Base-by-base conservation (phyloP, 768 basidiomycete genomes). In the Lenzites betulinus region DNA sequence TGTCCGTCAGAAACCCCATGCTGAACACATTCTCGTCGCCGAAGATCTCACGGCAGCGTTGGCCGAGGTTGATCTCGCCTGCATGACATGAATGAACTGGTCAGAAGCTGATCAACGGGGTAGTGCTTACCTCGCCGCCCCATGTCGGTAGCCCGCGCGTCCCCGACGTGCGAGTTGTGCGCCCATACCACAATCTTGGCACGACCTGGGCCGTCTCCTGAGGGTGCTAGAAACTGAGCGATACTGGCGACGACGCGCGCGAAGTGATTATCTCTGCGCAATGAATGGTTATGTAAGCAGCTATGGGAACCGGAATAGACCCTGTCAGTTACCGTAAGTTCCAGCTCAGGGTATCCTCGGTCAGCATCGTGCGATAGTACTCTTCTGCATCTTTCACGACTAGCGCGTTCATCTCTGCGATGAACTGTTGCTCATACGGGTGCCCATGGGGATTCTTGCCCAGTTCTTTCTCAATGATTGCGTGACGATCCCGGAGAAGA, bases 101-200 rank as follows among this genome's bases (percentile, higher is more conserved):
- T 25, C 30, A 1, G 22, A 36, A 22, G 39, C 26, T 7, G 15
- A 23, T 4, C 30, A 22, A 28, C 16, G 30, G 41, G 20, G 11
- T 5, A 46, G 28, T n/a, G 30, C 56, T 36, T 51, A 63, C 64
- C 64, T 54, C 69, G 62, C 41, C 58, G 54, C 25, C 70, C 70
- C 69, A 73, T 73, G 46, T 70, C 66, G 0, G 70, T 73, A 15
- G 64, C 68, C 22, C 72, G 52, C 15, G 70, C 70, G 26, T 73
- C 72, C 26, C 72, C 70, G 25, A 70, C 64, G 51, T 73, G 72
- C 9, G 70, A 71, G 59, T 70, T 73, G 54, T 73, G 72, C 12
- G 70, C 71, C 71, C 69, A 73, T n/a, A 73, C 66, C 1, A 73
- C 64, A 15, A 69, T 59, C 55, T 68, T 69, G 7, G 66, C 66